Evolutionary conservation across 352 stramenopile species (phyloP).

Genomic region (Phytophthora niederhauseri): DNA sequence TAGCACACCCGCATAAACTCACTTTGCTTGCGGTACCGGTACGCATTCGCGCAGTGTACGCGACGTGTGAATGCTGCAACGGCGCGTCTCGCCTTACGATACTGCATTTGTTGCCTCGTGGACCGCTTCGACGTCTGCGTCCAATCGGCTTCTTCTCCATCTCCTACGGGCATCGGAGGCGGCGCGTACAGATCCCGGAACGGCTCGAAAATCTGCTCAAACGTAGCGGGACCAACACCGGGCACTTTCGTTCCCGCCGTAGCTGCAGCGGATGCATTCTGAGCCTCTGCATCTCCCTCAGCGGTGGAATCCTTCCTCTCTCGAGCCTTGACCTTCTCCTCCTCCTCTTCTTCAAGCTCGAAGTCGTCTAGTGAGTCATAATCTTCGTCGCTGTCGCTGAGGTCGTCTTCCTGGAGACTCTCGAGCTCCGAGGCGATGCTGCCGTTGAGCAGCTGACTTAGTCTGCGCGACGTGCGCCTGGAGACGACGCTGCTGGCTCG

Average conservation of each 20-base stretch:
- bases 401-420: constrained; percentile 32
- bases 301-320: constrained; percentile 27
- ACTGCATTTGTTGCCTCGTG: constrained; percentile 21
- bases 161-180: background rate
- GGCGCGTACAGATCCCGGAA: constrained; percentile 62
- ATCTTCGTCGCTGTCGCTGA: constrained; percentile 41
- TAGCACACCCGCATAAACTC: constrained; percentile 76
- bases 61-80: constrained; percentile 45
- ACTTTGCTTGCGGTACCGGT: constrained; percentile 61
- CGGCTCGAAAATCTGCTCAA: constrained; percentile 60
- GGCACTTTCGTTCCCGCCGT: constrained; percentile 13
- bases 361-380: constrained; percentile 39
- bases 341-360: constrained; percentile 32
- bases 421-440: constrained; percentile 36
- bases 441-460: constrained; percentile 25
- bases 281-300: constrained; percentile 17
- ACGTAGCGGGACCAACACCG: constrained; percentile 25
- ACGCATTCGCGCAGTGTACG: constrained; percentile 49
- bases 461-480: constrained; percentile 25
- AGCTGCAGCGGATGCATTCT: background rate
- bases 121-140: constrained; percentile 5
- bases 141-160: background rate
- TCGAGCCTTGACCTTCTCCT: constrained; percentile 19
- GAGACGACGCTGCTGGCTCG: constrained; percentile 36
- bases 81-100: constrained; percentile 35